Conservation (phyloP, 2,329 filamentous ascomycete species). For the Fusarium robinianum region DNA sequence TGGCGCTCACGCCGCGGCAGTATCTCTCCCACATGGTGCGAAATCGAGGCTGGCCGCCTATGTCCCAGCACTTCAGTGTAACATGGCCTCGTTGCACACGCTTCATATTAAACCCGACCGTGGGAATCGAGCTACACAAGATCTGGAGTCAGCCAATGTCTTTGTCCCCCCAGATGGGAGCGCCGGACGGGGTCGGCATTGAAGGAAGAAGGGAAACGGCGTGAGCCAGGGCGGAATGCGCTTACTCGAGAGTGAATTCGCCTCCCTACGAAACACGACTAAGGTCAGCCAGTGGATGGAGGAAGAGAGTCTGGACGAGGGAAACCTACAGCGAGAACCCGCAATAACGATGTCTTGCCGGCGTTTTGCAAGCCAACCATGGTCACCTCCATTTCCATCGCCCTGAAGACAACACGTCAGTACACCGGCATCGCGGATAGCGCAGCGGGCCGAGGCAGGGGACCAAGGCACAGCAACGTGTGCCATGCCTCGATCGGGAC, state of each 20-base stretch:
- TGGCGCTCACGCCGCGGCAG: slow-evolving; percentile 95
- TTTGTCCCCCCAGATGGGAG: slow-evolving; percentile 6
- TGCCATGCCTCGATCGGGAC: slow-evolving; percentile 6
- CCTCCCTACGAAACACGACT: slow-evolving; percentile 68
- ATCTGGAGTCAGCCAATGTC: slow-evolving; percentile 44
- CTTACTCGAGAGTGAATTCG: slow-evolving; percentile 99
- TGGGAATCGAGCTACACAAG: slow-evolving; percentile 85
- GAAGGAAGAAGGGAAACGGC: slow-evolving; percentile 15
- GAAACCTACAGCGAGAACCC: slow-evolving; percentile 86
- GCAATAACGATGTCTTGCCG: slow-evolving; percentile 92
- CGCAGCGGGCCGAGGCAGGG: slow-evolving; percentile 13
- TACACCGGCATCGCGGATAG: slow-evolving; percentile 29
- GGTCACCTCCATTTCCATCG: slow-evolving; percentile 99
- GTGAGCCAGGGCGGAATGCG: slow-evolving; percentile 26
- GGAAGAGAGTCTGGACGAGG: not conserved
- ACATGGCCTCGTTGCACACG: slow-evolving; percentile 97
- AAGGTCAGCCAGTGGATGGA: slow-evolving; percentile 28
- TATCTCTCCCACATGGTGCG: slow-evolving; percentile 99
- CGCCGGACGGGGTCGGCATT: not conserved
- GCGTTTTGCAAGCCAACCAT: slow-evolving; percentile 99
- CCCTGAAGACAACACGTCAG: slow-evolving; percentile 60
- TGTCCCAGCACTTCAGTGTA: slow-evolving; percentile 98
- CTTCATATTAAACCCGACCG: slow-evolving; percentile 99
- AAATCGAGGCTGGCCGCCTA: slow-evolving; percentile 95
- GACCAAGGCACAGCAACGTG: slow-evolving; percentile 13